phyloP scores from a whole-genome alignment of 2,329 filamentous ascomycete genomes.

The Monosporascus sp. region DNA sequence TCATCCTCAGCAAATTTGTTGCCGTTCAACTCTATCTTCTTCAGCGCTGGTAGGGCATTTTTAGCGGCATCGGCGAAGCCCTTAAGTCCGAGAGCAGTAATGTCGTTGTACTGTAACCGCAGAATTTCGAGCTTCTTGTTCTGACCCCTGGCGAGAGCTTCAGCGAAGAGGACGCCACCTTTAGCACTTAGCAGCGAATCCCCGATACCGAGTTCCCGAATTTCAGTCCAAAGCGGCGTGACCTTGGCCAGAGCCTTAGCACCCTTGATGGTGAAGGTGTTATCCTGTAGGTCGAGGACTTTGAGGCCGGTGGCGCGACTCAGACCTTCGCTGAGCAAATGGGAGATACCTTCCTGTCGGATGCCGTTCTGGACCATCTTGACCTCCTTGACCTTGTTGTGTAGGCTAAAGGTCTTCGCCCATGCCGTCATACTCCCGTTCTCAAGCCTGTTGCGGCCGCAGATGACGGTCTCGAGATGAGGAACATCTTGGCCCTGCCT shows the following conservation, averaged over 20 bases:
- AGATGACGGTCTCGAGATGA: constrained; percentile 91
- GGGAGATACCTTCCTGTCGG: constrained; percentile 82
- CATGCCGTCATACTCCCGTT: constrained; percentile 95
- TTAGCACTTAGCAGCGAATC: constrained; percentile 80
- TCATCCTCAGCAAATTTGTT: constrained; percentile 93
- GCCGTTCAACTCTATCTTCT: constrained; percentile 88
- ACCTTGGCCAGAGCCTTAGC: constrained; percentile 73
- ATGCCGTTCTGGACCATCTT: constrained; percentile 99
- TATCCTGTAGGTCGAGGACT: constrained; percentile 90
- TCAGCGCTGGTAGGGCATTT: constrained; percentile 65
- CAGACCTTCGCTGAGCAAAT: constrained; percentile 74
- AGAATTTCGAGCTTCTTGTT: constrained; percentile 77
- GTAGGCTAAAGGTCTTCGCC: constrained; percentile 80
- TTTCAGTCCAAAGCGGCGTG: constrained; percentile 64
- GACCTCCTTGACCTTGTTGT: constrained; percentile 74
- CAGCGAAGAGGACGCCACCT: constrained; percentile 68
- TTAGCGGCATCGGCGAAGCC: constrained; percentile 64
- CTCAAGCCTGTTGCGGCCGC: constrained; percentile 91
- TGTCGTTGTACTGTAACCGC: constrained; percentile 90
- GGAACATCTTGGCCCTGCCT: constrained; percentile 68
- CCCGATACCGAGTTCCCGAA: constrained; percentile 81
- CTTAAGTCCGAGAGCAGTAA: constrained; percentile 70
- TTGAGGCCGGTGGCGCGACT: constrained; percentile 62
- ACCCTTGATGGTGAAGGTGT: constrained; percentile 84
- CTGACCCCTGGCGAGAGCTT: constrained; percentile 66